Base-by-base conservation (phyloP, 164 flowering plant species). In the Vitis riparia region DNA sequence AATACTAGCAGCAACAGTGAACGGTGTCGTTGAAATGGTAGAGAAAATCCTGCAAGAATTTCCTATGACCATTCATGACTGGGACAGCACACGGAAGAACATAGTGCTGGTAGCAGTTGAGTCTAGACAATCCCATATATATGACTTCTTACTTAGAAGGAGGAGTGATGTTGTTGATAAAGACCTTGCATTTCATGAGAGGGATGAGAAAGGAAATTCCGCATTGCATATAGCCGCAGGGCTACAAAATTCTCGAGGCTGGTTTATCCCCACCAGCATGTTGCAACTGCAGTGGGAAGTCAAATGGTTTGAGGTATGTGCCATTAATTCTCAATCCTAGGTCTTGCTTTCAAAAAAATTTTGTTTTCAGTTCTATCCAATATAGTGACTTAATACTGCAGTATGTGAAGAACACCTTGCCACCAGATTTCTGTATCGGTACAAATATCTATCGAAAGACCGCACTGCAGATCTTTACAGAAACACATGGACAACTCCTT, bases 261-360 rank as follows among this genome's bases (percentile, higher is more conserved):
- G 89, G 86, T 80, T 53, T 8, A 80, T 80, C 51, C 81, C 85
- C 5, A 85, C 84, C 0, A 77, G 81, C 32, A 82, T 86, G 2
- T 50, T 83, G 48, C 84, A 83, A 61, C 76, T 85, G 86, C 85
- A 80, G 56, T 83, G 84, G 83, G 84, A 85, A 67, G 62, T 76
- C 68, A 83, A 77, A 71, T 86, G 89, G 89, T 83, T 59, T 55
- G 56, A 83, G 88, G 88, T 83, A 63, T 37, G 53, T 3, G 32
- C 27, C 13, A 19, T 8, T 17, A 37, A 37, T 37, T 37, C 44
- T 37, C 5, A 37, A 37, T 37, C 44, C 44, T 37, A 1, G 44
- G 6, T 37, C 7, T 37, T 37, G 44, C 0, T 37, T 37, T 37
- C 27, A 23, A n/a, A n/a, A n/a, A n/a, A n/a, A n/a, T n/a, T n/a